Base-by-base conservation (phyloP, 176 grass and related monocot species). In the Oryza rufipogon region DNA sequence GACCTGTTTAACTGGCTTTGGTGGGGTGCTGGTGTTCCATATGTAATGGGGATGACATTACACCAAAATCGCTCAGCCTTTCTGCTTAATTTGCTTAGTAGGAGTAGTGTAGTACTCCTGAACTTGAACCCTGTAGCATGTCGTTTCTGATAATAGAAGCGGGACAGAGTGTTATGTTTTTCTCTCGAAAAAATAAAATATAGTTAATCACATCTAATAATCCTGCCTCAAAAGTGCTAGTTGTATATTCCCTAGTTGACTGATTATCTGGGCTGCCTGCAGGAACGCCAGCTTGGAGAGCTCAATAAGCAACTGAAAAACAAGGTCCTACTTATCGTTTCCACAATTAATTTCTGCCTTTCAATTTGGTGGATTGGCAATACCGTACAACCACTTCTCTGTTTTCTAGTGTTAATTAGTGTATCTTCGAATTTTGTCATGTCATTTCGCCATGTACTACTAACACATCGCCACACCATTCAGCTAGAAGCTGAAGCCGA, bases 211-310 rank as follows among this genome's bases (percentile, higher is more conserved):
- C 47, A 49, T 15, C 9, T 44, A 39, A 1, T 20, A n/a, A 20
- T 58, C 54, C 19, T 58, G 19, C 19, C 54, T 58, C 17, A 1
- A 58, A 56, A 20, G 20, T 58, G 5, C 7, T 58, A 7, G 54
- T 8, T 58, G 1, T 20, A n/a, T 20, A n/a, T 52, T 52, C 19
- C 54, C 19, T 56, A 56, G 14, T 63, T 63, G 58, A 63, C 58
- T 23, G 20, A 63, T 22, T 23, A 23, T 63, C 17, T 82, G 33
- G 38, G n/a, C 19, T 78, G 54, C n/a, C 7, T 20, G 52, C 82
- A 96, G 93, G 93, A 96, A 64, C 91, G 83, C 26, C 88, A 89
- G 51, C 91, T 92, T 71, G 90, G 77, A 6, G 93, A 96, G 52
- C 80, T 96, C 48, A 96, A 96, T 79, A 91, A 77, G 80, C 88